Evolutionary conservation across 495 filamentous ascomycete genomes (phyloP).

Genomic region (Neurospora africana): DNA sequence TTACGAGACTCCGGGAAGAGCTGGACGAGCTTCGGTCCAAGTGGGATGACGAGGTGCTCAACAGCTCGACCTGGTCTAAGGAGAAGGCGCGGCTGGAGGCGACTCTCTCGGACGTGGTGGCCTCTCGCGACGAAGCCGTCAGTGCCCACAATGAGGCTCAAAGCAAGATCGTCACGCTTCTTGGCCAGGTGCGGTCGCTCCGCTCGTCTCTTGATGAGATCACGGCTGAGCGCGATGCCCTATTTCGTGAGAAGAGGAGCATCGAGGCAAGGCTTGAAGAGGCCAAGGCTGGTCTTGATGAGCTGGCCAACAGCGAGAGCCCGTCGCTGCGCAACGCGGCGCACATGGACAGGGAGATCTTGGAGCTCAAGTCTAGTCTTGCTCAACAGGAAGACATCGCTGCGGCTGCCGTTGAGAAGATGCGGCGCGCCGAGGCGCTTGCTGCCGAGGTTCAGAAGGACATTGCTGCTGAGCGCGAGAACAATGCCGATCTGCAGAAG

Average conservation of each 20-base stretch:
- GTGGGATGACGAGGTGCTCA: conserved; percentile 98
- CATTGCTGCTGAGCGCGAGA: conserved; percentile 80
- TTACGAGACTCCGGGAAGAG: conserved; percentile 75
- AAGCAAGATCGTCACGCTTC: conserved; percentile 74
- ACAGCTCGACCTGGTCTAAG: conserved; percentile 96
- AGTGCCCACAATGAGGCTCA: conserved; percentile 92
- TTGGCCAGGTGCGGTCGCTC: conserved; percentile 83
- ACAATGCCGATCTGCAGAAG: conserved; percentile 73
- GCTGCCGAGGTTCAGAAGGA: conserved; percentile 88
- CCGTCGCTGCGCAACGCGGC: conserved; percentile 90
- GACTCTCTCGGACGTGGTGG: conserved; percentile 78
- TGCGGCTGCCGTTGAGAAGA: conserved; percentile 88
- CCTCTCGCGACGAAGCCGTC: conserved; percentile 85
- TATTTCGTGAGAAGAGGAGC: conserved; percentile 81
- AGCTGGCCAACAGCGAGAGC: conserved; percentile 74
- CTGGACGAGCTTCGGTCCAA: conserved; percentile 89
- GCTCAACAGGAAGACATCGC: conserved; percentile 93
- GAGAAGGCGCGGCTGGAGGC: conserved; percentile 90
- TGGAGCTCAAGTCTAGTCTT: conserved; percentile 80
- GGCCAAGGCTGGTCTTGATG: conserved; percentile 83
- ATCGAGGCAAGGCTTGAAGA: conserved; percentile 81
- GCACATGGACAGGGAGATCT: conserved; percentile 74
- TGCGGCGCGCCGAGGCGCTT: conserved; percentile 90
- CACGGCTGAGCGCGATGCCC: conserved; percentile 70
- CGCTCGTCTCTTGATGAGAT: conserved; percentile 80